Evolutionary conservation across 2,329 filamentous ascomycete genomes (phyloP).

Genomic region (Periglandula ipomoeae): DNA sequence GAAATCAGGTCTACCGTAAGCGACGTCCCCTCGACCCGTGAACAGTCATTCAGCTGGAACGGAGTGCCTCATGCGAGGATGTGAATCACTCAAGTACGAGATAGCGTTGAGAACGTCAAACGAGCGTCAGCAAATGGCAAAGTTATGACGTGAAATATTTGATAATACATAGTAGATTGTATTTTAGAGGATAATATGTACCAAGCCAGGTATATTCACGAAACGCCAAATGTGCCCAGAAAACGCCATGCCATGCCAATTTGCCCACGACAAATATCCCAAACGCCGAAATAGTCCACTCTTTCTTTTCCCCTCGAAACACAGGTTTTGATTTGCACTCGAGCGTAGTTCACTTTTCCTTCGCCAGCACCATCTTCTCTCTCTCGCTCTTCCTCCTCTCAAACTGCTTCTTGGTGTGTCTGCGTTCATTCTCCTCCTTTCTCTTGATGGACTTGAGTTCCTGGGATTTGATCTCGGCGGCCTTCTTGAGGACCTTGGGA

Average conservation of each 20-base stretch:
- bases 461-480: conserved; percentile 84
- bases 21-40: no score
- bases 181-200: no score
- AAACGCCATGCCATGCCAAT: conserved; percentile 7
- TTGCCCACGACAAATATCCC: neutral
- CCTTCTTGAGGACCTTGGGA: conserved; percentile 92
- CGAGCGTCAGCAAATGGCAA: no score
- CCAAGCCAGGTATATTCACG: no score
- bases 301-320: neutral
- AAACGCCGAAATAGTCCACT: conserved; percentile 1
- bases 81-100: no score
- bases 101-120: no score
- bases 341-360: conserved; percentile 43
- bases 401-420: conserved; percentile 78
- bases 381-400: conserved; percentile 67
- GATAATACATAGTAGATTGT: no score
- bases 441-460: conserved; percentile 83
- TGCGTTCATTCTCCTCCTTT: conserved; percentile 87
- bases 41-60: no score
- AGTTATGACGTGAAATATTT: no score
- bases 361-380: conserved; percentile 82
- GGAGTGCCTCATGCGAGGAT: no score
- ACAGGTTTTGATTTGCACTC: no score
- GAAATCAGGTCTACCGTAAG: no score
- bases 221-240: neutral